Base-by-base conservation (phyloP, 352 stramenopile species). In the Pythium rishiriense region DNA sequence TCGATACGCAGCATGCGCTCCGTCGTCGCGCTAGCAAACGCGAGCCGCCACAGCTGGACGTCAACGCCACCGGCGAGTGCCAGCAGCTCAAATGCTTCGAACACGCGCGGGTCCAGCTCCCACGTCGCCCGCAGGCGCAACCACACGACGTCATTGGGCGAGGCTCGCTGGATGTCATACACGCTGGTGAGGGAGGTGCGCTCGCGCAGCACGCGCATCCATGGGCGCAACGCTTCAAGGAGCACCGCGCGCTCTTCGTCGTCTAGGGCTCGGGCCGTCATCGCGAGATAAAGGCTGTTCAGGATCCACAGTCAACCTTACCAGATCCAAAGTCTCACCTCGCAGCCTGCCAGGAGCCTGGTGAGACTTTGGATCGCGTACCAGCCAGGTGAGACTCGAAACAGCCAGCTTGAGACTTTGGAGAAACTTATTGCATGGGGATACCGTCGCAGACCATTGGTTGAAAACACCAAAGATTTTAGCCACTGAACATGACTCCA, bases 51-150 rank as follows among this genome's bases (percentile, higher is more conserved):
- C 3, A 49, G 31, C 28, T 46, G 11, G 19, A 48, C 43, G 31
- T 63, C 56, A 21, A 63, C 45, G 43, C n/a, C 46, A 17, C 45
- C 31, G 15, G 21, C 45, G 1, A 63, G 56, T 22, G 56, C 56
- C n/a, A 63, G 43, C 29, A 63, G 56, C 24, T 63, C 56, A 17
- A 63, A 26, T 10, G 45, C 56, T 47, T 63, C 56, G 26, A 63
- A 63, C 4, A 63, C 31, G 6, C 56, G 56, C 3, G 25, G 15
- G 22, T 63, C 56, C 45, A 63, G 15, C 31, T 53, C 46, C n/a
- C 22, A 42, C 43, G 28, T 53, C 42, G 56, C 46, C 4, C 39
- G 53, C 1, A 60, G 53, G 10, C 53, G 53, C 39, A 60, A 25
- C 53, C 53, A 60, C 6, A 60, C 8, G 19, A 31, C 17, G 53